Percentiles rank a stretch among this genome's conserved stretches.
Evolutionary conservation across 2,329 filamentous ascomycete genomes (phyloP).

Genomic region (Thielaviopsis punctulata): DNA sequence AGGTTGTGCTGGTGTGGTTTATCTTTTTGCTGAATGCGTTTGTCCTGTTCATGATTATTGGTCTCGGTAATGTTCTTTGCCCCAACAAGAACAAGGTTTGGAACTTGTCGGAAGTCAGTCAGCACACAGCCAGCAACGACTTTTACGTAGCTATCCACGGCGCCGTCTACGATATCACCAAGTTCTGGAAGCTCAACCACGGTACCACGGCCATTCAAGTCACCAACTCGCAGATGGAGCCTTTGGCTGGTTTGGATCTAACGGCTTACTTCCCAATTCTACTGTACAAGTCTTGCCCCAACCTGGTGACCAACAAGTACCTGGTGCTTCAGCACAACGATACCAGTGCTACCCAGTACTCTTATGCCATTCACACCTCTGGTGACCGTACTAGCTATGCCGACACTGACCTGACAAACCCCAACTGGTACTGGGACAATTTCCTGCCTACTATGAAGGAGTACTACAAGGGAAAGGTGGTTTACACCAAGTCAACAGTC

Average conservation of each 20-base stretch:
- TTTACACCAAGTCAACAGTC: conserved; percentile 46
- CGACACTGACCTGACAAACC: conserved; percentile 38
- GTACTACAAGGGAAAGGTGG: conserved; percentile 75
- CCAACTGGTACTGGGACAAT: conserved; percentile 57
- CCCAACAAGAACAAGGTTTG: conserved; percentile 86
- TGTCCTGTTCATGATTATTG: conserved; percentile 84
- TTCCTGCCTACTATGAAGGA: conserved; percentile 70
- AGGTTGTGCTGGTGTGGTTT: conserved; percentile 63
- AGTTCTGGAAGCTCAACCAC: conserved; percentile 75
- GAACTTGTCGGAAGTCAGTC: conserved; percentile 50
- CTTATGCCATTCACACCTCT: conserved; percentile 49
- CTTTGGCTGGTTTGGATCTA: conserved; percentile 61
- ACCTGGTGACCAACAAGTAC: conserved; percentile 44
- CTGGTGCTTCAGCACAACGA: conserved; percentile 45
- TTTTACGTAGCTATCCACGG: conserved; percentile 81
- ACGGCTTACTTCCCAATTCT: conserved; percentile 77
- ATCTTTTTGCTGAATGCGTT: conserved; percentile 67
- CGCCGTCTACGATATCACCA: conserved; percentile 77
- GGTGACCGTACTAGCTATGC: conserved; percentile 41
- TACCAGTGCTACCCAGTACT: conserved; percentile 30
- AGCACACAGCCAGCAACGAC: conserved; percentile 55
- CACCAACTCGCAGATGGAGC: conserved; percentile 48
- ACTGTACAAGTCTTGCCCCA: conserved; percentile 54
- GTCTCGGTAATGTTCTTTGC: conserved; percentile 69
- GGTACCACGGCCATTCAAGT: conserved; percentile 53